These are phyloP conservation scores for Parafenestella ontariensis DNA, from an alignment of 2,329 filamentous ascomycete species.

Conservation along the genomic window DNA sequence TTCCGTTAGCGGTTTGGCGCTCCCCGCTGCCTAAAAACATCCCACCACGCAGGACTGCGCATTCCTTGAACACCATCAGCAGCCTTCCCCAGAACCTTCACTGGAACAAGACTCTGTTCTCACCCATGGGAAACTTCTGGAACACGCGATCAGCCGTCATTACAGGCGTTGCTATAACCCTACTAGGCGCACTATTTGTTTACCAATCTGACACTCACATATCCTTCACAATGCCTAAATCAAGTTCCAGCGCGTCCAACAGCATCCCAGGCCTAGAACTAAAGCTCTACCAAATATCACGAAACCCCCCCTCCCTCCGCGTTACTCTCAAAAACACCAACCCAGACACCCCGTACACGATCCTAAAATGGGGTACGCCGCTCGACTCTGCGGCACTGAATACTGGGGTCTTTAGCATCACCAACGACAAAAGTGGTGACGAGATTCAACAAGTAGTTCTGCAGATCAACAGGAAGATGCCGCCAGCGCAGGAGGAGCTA, in stretches of 20 bases:
- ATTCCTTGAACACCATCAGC: background rate
- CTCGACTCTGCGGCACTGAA: conserved; percentile 49
- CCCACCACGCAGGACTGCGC: background rate
- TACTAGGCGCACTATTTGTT: conserved; percentile 41
- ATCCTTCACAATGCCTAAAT: conserved; percentile 32
- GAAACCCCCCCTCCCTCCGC: conserved; percentile 40
- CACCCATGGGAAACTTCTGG: conserved; percentile 30
- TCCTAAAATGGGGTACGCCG: conserved; percentile 52
- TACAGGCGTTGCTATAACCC: conserved; percentile 31
- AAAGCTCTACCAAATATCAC: conserved; percentile 37
- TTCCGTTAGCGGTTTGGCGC: conserved; percentile 23
- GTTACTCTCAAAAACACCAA: conserved; percentile 49
- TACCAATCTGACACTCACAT: conserved; percentile 27
- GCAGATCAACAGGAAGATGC: conserved; percentile 48
- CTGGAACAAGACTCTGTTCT: background rate
- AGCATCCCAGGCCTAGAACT: conserved; percentile 38
- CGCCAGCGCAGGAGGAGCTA: conserved; percentile 46
- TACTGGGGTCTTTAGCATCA: conserved; percentile 48
- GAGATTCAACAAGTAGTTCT: conserved; percentile 39
- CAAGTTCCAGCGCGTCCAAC: conserved; percentile 7
- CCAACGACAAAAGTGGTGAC: conserved; percentile 32
- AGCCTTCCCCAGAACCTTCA: background rate
- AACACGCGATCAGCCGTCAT: conserved; percentile 35
- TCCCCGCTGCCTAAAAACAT: conserved; percentile 21
- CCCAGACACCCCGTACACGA: conserved; percentile 41